These are phyloP conservation scores for Zygoascus sp. DNA, from an alignment of 1,139 yeast species.

Conservation along the genomic window DNA sequence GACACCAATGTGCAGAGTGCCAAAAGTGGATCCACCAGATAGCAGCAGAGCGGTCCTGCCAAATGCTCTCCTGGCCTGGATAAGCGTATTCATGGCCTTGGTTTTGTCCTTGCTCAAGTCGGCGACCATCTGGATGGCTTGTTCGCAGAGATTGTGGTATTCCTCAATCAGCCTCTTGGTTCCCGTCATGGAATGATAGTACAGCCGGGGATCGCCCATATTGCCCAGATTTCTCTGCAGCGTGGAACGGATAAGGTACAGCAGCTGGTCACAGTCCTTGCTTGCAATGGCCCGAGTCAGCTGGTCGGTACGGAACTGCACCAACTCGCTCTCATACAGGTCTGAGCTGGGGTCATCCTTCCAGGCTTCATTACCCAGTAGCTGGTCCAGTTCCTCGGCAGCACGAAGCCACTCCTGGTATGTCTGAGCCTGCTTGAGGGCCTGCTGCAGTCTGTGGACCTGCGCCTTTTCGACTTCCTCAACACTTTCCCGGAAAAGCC, in stretches of 20 bases:
- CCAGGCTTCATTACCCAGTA: conserved; percentile 68
- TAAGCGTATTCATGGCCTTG: conserved; percentile 68
- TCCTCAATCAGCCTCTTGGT: conserved; percentile 81
- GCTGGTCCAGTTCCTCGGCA: conserved; percentile 58
- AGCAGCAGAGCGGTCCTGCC: conserved; percentile 91
- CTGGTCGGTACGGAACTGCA: conserved; percentile 51
- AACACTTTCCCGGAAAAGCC: neutral
- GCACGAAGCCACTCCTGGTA: conserved; percentile 68
- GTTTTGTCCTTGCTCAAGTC: conserved; percentile 46
- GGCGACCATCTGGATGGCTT: conserved; percentile 50
- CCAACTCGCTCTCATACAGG: conserved; percentile 65
- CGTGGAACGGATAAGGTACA: conserved; percentile 75
- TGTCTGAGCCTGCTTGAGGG: conserved; percentile 41
- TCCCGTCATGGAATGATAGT: conserved; percentile 76
- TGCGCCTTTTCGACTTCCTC: conserved; percentile 3
- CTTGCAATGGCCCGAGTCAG: conserved; percentile 55
- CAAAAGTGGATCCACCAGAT: conserved; percentile 95
- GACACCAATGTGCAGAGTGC: conserved; percentile 89
- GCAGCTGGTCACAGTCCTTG: conserved; percentile 55
- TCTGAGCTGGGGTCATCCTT: conserved; percentile 55
- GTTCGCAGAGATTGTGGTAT: conserved; percentile 71
- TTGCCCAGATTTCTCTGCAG: conserved; percentile 85
- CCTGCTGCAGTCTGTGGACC: conserved; percentile 16
- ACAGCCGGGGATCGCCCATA: conserved; percentile 77
- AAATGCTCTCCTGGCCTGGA: conserved; percentile 84